Base-by-base conservation (phyloP, 192 early-diverging fungal species). In the Chytriomyces sp. region DNA sequence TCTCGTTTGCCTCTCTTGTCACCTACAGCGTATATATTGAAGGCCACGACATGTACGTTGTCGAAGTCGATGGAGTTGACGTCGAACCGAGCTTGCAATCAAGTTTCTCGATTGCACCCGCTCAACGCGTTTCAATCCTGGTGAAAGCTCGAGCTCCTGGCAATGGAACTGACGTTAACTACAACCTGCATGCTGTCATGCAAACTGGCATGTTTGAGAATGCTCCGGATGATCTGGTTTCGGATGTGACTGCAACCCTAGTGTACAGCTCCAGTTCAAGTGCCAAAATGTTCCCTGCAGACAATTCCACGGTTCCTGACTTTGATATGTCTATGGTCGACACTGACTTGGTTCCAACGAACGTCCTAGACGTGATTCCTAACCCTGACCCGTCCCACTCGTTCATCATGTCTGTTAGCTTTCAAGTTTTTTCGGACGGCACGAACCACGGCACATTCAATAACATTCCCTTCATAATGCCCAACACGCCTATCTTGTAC, bases 391-490 rank as follows among this genome's bases (percentile, higher is more conserved):
- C 90, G 55, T 87, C 87, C 26, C 57, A 62, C 5, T 78, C 91
- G 60, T 81, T 86, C 32, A 84, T 86, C 40, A 31, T 85, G 49
- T 39, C 77, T 19, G 89, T 91, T 30, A 73, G 70, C 53, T 89
- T 93, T 64, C 78, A 83, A 39, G 84, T 91, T 74, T 83, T 81
- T 58, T 82, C 78, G 59, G 91, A 94, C 64, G 89, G 89, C 52
- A 75, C 84, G 75, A 94, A 94, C 86, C 89, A 91, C 78, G 92
- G 88, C 40, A 82, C 88, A 2, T 94, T 94, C 86, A 93, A 93
- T 84, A 84, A 89, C 39, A 84, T 89, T 58, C 80, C 88, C 17
- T 94, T 86, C 63, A 79, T 86, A 52, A 64, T 65, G 64, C 90
- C 91, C 59, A 81, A 77, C 52, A 86, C 91, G 49, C 93, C 91